A percentile compares a stretch with the other conserved stretches of the same genome.
Evolutionary conservation across 257 asterid species (phyloP).

Genomic region (Prunella vulgaris): DNA sequence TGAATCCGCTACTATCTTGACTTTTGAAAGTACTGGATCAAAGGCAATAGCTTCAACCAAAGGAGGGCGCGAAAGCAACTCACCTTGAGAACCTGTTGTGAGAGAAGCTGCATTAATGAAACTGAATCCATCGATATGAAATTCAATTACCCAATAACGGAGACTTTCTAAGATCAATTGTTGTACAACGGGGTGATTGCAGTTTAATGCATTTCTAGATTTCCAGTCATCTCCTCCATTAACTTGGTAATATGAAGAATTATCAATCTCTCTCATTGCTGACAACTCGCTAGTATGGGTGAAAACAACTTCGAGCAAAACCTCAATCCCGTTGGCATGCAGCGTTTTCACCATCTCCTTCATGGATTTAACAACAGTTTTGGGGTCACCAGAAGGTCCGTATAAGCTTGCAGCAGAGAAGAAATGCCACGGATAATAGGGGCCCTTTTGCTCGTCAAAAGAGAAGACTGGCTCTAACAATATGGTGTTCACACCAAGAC

Average conservation of each 20-base stretch:
- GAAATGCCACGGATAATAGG: slow-evolving; percentile 78
- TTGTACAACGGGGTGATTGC: slow-evolving; percentile 69
- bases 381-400: slow-evolving; percentile 37
- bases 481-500: slow-evolving; percentile 83
- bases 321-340: slow-evolving; percentile 71
- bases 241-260: slow-evolving; percentile 36
- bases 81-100: slow-evolving; percentile 54
- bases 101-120: slow-evolving; percentile 64
- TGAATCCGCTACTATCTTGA: slow-evolving; percentile 70
- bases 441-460: slow-evolving; percentile 62
- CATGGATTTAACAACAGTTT: slow-evolving; percentile 43
- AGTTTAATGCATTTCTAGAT: slow-evolving; percentile 47
- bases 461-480: slow-evolving; percentile 81
- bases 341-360: slow-evolving; percentile 87
- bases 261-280: slow-evolving; percentile 50
- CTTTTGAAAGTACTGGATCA: slow-evolving; percentile 80
- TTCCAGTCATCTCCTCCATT: slow-evolving; percentile 29
- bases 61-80: slow-evolving; percentile 78
- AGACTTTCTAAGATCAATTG: slow-evolving; percentile 82
- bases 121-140: slow-evolving; percentile 80
- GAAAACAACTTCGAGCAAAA: slow-evolving; percentile 82
- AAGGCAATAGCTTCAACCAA: slow-evolving; percentile 81
- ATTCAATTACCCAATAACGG: slow-evolving; percentile 81
- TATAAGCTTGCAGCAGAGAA: slow-evolving; percentile 53
- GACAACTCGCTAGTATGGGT: slow-evolving; percentile 59